A percentile compares a stretch with the other conserved stretches of the same genome.
phyloP scores from a whole-genome alignment of 2,329 filamentous ascomycete species.

The Diaporthe vexans region DNA sequence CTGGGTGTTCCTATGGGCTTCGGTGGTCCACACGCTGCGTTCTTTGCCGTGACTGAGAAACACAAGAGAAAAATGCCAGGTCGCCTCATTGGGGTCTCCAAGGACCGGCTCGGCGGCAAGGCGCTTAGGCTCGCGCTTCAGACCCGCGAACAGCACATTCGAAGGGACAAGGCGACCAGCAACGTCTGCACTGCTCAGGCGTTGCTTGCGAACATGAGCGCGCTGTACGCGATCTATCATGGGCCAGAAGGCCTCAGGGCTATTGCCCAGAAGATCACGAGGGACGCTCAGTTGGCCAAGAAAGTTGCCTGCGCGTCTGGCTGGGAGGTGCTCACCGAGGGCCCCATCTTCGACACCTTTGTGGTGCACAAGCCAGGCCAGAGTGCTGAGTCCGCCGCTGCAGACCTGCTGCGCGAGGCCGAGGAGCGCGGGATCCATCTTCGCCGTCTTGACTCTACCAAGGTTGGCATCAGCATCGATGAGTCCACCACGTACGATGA shows the following conservation, averaged over 20 bases:
- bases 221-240: conserved; percentile 95
- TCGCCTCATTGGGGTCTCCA: conserved; percentile 90
- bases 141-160: conserved; percentile 95
- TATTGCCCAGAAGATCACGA: conserved; percentile 84
- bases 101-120: conserved; percentile 85
- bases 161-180: conserved; percentile 95
- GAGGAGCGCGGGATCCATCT: conserved; percentile 70
- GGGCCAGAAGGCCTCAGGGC: conserved; percentile 85
- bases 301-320: conserved; percentile 34
- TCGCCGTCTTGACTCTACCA: conserved; percentile 70
- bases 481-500: conserved; percentile 62
- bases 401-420: conserved; percentile 60
- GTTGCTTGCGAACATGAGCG: conserved; percentile 93
- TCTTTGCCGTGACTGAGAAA: conserved; percentile 92
- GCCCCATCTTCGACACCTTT: conserved; percentile 81
- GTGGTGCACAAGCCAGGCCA: conserved; percentile 71
- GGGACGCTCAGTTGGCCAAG: conserved; percentile 75
- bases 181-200: conserved; percentile 98
- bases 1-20: conserved; percentile 94
- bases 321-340: conserved; percentile 39
- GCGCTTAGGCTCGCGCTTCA: conserved; percentile 90
- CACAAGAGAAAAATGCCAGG: conserved; percentile 96
- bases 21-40: conserved; percentile 95
- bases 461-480: conserved; percentile 82
- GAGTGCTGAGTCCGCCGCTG: conserved; percentile 59